phyloP scores from a whole-genome alignment of 768 basidiomycete species.

The Leucosporidium creatinivorum region DNA sequence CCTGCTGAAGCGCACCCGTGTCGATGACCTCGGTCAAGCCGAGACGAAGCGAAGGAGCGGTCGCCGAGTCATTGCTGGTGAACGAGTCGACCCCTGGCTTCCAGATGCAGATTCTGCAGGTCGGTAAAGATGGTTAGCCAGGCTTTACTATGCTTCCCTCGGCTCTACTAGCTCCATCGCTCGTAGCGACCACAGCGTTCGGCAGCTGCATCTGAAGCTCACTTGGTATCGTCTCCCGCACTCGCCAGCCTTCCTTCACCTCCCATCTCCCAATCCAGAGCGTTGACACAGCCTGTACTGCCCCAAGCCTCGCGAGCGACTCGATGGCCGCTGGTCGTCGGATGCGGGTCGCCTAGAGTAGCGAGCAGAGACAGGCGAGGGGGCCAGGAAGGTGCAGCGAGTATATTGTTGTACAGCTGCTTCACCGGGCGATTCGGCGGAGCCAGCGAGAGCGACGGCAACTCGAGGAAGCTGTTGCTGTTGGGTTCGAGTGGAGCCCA shows the following conservation, averaged over 20 bases:
- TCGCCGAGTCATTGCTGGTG: neutral
- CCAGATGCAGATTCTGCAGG: constrained; percentile 26
- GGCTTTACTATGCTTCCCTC: no score
- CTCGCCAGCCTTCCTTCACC: constrained; percentile 7
- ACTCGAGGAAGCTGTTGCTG: no score
- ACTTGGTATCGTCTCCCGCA: constrained; percentile 31
- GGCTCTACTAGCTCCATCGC: neutral
- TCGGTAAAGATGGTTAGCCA: neutral
- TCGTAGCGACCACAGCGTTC: neutral
- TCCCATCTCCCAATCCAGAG: constrained; percentile 18
- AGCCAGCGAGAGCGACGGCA: no score
- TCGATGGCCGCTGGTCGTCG: neutral
- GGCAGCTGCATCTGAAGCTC: neutral
- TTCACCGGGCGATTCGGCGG: no score
- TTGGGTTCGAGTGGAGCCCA: no score
- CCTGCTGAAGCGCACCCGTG: neutral
- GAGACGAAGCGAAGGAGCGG: neutral
- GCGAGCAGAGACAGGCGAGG: neutral
- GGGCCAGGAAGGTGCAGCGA: neutral
- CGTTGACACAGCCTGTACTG: constrained; percentile 22
- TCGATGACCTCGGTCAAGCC: constrained; percentile 19
- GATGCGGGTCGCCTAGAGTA: constrained; percentile 5
- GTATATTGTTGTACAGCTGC: no score
- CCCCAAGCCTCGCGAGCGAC: constrained; percentile 12
- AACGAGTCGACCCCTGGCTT: neutral